A percentile compares a stretch with the other conserved stretches of the same genome.
These are phyloP conservation scores for Phaeosphaeriaceae sp. DNA, from an alignment of 2,329 filamentous ascomycete genomes.

Conservation along the genomic window DNA sequence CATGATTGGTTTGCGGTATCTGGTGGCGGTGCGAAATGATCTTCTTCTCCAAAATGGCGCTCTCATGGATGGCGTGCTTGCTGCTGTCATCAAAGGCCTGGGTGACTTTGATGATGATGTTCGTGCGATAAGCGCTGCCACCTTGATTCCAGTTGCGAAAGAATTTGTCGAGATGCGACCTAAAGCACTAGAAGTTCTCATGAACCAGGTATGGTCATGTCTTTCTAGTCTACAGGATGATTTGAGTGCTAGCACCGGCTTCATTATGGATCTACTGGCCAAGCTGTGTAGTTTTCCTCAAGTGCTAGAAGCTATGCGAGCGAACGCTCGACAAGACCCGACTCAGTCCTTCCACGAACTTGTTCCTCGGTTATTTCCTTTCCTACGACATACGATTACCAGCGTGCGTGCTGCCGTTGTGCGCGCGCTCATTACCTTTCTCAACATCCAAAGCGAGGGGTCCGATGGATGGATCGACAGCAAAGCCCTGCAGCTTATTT, in stretches of 20 bases:
- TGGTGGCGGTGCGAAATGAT: constrained; percentile 94
- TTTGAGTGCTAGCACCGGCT: constrained; percentile 93
- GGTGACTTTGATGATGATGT: constrained; percentile 94
- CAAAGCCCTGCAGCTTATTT: constrained; percentile 84
- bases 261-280: constrained; percentile 96
- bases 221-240: constrained; percentile 96
- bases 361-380: constrained; percentile 92
- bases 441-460: constrained; percentile 78
- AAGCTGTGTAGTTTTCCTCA: constrained; percentile 94
- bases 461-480: constrained; percentile 93
- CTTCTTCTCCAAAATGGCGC: constrained; percentile 80
- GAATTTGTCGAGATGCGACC: constrained; percentile 90
- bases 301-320: constrained; percentile 92
- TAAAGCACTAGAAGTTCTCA: constrained; percentile 76
- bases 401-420: constrained; percentile 92
- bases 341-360: constrained; percentile 90
- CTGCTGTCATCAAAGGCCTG: constrained; percentile 92
- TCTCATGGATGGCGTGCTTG: constrained; percentile 91
- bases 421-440: constrained; percentile 89
- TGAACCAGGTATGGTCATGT: constrained; percentile 97
- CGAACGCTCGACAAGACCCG: constrained; percentile 77
- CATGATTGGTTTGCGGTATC: constrained; percentile 94
- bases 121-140: constrained; percentile 95
- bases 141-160: constrained; percentile 91
- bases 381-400: constrained; percentile 95